These are phyloP conservation scores for Alternaria solani DNA, from an alignment of 2,329 filamentous ascomycete genomes.

Conservation along the genomic window DNA sequence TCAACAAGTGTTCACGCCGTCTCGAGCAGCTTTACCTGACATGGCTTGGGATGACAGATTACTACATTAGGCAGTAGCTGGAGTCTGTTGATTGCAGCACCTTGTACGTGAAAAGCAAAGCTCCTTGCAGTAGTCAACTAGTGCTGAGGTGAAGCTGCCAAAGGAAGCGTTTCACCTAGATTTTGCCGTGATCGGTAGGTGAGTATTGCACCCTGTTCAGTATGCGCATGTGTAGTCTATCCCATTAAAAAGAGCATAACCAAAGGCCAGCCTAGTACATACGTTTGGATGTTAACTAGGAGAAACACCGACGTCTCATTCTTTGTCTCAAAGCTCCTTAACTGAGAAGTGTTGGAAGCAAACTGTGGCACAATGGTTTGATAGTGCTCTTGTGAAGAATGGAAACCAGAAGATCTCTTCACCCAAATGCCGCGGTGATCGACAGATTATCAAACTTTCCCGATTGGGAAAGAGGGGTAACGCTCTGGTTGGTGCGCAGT, in stretches of 20 bases:
- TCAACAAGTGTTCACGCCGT: not conserved
- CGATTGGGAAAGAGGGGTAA: too few species aligned
- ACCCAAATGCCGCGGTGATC: too few species aligned
- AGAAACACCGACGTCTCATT: fast-evolving
- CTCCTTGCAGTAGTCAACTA: not conserved
- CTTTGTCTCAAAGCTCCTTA: too few species aligned
- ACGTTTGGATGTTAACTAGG: too few species aligned
- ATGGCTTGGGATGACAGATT: not conserved
- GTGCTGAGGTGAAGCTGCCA: not conserved
- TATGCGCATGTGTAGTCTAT: not conserved
- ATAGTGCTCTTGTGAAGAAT: too few species aligned
- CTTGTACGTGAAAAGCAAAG: slow-evolving; percentile 2
- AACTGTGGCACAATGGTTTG: too few species aligned
- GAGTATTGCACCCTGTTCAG: not conserved
- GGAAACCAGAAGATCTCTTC: too few species aligned
- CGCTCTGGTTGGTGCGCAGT: too few species aligned
- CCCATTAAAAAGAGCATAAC: too few species aligned
- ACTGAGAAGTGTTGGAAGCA: too few species aligned
- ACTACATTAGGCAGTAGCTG: not conserved
- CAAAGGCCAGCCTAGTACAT: too few species aligned
- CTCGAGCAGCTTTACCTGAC: not conserved
- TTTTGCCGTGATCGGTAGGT: not conserved
- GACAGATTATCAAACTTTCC: too few species aligned
- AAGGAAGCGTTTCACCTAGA: not conserved
- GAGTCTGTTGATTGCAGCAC: not conserved